These are phyloP conservation scores for Aspergillus latus DNA, from an alignment of 2,329 filamentous ascomycete genomes.

Conservation along the genomic window DNA sequence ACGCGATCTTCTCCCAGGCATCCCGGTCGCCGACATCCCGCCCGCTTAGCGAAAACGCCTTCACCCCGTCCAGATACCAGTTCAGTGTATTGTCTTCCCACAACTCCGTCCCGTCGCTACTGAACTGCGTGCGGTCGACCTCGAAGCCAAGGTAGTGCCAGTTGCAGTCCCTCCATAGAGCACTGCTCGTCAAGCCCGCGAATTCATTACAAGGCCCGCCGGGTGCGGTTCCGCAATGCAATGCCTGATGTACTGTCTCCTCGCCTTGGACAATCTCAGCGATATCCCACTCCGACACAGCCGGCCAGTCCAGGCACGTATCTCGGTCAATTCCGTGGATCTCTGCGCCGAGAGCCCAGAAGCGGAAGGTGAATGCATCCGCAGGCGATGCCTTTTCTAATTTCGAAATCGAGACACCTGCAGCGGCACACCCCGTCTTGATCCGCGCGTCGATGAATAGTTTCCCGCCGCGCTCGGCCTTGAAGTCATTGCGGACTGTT, in stretches of 20 bases:
- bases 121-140: slow-evolving; percentile 5
- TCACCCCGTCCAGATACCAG: slow-evolving; percentile 13
- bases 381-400: background rate
- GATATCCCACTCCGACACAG: slow-evolving; percentile 9
- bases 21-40: slow-evolving; percentile 1
- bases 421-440: background rate
- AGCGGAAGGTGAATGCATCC: background rate
- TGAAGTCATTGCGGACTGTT: slow-evolving; percentile 9
- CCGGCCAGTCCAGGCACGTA: slow-evolving; percentile 9
- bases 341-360: slow-evolving; percentile 5
- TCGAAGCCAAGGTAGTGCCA: slow-evolving; percentile 16
- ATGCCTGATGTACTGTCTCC: background rate
- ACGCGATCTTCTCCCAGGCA: slow-evolving; percentile 4
- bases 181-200: background rate
- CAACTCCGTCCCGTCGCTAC: background rate
- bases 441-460: slow-evolving; percentile 10
- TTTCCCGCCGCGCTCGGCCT: slow-evolving; percentile 9
- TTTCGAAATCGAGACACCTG: too few relatives aligned
- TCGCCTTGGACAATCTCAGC: slow-evolving; percentile 6
- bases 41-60: slow-evolving; percentile 1
- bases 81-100: slow-evolving; percentile 7
- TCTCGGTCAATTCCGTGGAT: background rate
- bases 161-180: slow-evolving; percentile 2
- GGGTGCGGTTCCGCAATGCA: slow-evolving; percentile 7
- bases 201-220: slow-evolving; percentile 10